Conservation (phyloP, 2,329 filamentous ascomycete species). For the Corinectria fuckeliana region DNA sequence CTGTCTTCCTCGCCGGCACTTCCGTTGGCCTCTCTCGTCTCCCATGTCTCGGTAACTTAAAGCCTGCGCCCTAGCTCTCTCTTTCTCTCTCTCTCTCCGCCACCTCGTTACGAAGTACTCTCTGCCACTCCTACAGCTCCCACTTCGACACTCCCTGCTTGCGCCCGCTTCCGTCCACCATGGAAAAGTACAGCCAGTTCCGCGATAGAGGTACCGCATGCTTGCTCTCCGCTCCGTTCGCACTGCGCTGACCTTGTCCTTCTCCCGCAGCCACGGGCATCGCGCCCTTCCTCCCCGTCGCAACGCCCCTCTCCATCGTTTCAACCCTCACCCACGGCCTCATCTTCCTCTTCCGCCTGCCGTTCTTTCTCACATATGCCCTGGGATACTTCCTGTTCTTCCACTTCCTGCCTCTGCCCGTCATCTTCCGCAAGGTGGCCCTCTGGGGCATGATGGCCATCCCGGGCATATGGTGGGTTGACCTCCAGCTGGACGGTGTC, state of each 20-base stretch:
- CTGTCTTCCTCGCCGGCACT: background rate
- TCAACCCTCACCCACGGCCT: constrained; percentile 70
- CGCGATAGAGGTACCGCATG: constrained; percentile 76
- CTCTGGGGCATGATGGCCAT: constrained; percentile 88
- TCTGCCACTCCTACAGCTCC: constrained; percentile 10
- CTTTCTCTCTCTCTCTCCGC: too few species aligned
- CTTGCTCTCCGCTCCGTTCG: accelerated
- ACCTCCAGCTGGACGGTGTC: constrained; percentile 97
- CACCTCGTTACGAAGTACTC: constrained; percentile 12
- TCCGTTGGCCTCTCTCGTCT: constrained; percentile 7
- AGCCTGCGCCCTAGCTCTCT: constrained; percentile 12
- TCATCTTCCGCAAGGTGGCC: constrained; percentile 75
- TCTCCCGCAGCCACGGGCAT: constrained; percentile 80
- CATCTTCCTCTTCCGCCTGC: constrained; percentile 82
- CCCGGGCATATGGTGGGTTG: constrained; percentile 97
- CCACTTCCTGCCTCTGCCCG: constrained; percentile 76
- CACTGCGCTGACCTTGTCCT: constrained; percentile 20
- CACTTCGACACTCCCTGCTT: background rate
- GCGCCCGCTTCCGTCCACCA: constrained; percentile 45
- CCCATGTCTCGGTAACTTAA: constrained; percentile 35
- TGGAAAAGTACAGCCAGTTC: constrained; percentile 97
- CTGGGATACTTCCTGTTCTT: constrained; percentile 79
- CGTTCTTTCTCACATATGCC: constrained; percentile 73
- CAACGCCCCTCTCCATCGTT: constrained; percentile 67
- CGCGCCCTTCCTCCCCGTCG: constrained; percentile 89